Evolutionary conservation across 441 rosid genomes (phyloP).

Genomic region (Arabidopsis lyrata): DNA sequence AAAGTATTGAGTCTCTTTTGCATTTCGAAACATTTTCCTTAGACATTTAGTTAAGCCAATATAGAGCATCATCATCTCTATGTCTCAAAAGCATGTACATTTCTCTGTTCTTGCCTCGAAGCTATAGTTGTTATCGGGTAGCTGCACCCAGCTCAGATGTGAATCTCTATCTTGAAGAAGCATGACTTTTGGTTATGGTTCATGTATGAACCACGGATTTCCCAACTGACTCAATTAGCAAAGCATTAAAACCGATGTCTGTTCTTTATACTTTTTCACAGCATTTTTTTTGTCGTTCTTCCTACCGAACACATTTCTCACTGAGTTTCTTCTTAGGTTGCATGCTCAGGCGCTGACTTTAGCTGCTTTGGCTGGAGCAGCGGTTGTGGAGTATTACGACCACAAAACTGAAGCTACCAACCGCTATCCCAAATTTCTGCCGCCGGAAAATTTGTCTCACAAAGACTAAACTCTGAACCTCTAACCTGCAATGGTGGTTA

Average conservation of each 20-base stretch:
- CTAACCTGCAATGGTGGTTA: slow-evolving; percentile 13
- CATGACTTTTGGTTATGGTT: too few relatives aligned
- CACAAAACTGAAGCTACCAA: slow-evolving; percentile 57
- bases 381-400: slow-evolving; percentile 72
- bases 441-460: slow-evolving; percentile 45
- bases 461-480: slow-evolving; percentile 51
- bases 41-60: background rate
- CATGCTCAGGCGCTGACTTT: slow-evolving; percentile 85
- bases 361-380: slow-evolving; percentile 86
- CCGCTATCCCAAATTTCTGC: slow-evolving; percentile 50
- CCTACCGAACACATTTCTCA: too few relatives aligned
- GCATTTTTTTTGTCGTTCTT: too few relatives aligned
- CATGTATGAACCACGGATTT: too few relatives aligned
- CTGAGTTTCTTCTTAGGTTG: slow-evolving; percentile 52
- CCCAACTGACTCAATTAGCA: too few relatives aligned
- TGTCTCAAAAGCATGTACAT: background rate
- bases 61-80: background rate
- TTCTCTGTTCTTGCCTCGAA: background rate
- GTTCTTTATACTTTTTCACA: too few relatives aligned
- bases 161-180: background rate
- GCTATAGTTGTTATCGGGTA: background rate
- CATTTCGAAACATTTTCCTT: background rate
- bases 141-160: background rate
- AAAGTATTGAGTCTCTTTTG: background rate
- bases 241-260: too few relatives aligned